Percentiles rank a stretch among this genome's conserved stretches.
Evolutionary conservation across 2,329 filamentous ascomycete genomes (phyloP).

Genomic region (Fonsecaea multimorphosa): DNA sequence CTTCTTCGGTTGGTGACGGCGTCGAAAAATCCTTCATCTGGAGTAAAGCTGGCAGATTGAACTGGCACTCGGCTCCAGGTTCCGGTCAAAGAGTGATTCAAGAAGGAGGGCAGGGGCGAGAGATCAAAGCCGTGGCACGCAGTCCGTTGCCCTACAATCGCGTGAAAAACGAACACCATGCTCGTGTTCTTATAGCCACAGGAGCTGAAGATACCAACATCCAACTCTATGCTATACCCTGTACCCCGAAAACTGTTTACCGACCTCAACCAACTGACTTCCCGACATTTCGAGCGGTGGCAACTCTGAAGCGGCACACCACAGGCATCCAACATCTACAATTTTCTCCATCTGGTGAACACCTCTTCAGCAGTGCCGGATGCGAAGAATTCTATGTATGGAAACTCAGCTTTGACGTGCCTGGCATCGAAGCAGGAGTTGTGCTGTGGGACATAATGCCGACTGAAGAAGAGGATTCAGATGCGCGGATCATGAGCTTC

Average conservation of each 20-base stretch:
- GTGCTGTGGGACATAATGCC: conserved; percentile 59
- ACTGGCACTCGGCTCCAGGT: conserved; percentile 50
- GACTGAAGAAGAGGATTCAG: conserved; percentile 58
- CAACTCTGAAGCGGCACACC: conserved; percentile 74
- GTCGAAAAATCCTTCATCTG: conserved; percentile 65
- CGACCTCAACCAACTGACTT: background rate
- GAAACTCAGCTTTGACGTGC: conserved; percentile 63
- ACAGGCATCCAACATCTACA: conserved; percentile 81
- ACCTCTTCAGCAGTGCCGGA: conserved; percentile 84
- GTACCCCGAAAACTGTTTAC: background rate
- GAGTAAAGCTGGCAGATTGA: conserved; percentile 69
- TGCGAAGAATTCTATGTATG: conserved; percentile 90
- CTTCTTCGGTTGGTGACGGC: conserved; percentile 33
- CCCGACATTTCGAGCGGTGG: conserved; percentile 20
- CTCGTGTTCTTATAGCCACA: conserved; percentile 62
- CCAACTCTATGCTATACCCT: conserved; percentile 63
- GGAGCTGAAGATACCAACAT: conserved; percentile 76
- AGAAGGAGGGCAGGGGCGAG: conserved; percentile 79
- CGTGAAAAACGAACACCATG: background rate
- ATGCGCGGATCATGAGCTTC: conserved; percentile 83
- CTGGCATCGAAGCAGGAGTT: conserved; percentile 60
- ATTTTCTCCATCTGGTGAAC: conserved; percentile 71
- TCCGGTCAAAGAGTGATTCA: conserved; percentile 61
- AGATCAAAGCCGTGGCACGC: conserved; percentile 72
- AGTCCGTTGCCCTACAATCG: conserved; percentile 41